Evolutionary conservation across 495 filamentous ascomycete species (phyloP), one percentile per base, ranked within the genome.

Genomic region (Talaromyces thailandensis): DNA sequence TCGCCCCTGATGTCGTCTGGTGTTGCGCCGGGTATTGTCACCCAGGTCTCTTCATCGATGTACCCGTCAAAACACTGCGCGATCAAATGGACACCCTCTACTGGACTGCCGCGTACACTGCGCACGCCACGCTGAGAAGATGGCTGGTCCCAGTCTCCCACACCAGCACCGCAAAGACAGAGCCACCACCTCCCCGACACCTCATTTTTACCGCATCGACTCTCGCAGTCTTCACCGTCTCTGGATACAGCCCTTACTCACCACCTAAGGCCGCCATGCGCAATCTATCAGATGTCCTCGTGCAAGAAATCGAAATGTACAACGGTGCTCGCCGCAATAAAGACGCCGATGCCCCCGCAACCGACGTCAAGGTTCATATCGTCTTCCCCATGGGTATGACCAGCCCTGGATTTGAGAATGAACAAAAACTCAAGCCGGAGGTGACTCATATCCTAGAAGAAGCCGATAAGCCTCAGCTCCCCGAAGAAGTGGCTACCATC

Each of bases 61-160:
- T 82, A 16, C 74, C 83, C 24, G 69, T 88, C n/a, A 70, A 84
- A 24, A 79, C 78, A 12, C 75, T 93, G 62, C 82, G 86, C 24
- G 75, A 82, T 67, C 92, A 96, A 75, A 96, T 97, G 86, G 88
- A 92, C 70, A 85, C 89, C 48, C 94, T 98, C 70, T 98, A 92
- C 77, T 95, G 89, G 81, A 88, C 92, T 37, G 84, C 84, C n/a
- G 88, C 88, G 48, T 91, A 96, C 70, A 89, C 93, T 68, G 89
- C 93, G 45, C 91, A 95, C 70, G 81, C 84, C 23, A 74, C 73
- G 25, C 67, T 83, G 37, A 73, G 70, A 50, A 73, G 72, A 60
- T 84, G 82, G 82, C 73, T 84, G 24, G 68, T 70, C 12, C 76
- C 78, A 16, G 65, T 77, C 56, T 40, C 64, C 5, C 75, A 75